A percentile compares a stretch with the other conserved stretches of the same genome.
These are phyloP conservation scores for Dendrocalamus sinicus DNA, from an alignment of 176 grass and related monocot species.

Conservation along the genomic window DNA sequence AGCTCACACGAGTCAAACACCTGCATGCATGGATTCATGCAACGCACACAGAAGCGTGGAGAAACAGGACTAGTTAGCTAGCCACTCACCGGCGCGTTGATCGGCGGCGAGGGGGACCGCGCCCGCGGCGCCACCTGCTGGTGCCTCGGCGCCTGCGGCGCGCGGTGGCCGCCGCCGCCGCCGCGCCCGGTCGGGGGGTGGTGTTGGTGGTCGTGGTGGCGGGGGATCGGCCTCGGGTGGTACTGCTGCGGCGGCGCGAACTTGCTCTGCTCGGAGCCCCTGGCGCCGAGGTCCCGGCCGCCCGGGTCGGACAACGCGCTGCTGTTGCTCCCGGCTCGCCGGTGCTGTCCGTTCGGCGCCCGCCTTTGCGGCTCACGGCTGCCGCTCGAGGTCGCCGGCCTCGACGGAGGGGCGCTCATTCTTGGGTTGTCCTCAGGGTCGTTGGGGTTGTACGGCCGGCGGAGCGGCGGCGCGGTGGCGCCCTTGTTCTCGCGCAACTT, in stretches of 20 bases:
- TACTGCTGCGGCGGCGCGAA: constrained; percentile 65
- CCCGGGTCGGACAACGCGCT: constrained; percentile 31
- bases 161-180: background rate
- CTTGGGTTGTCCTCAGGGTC: constrained; percentile 45
- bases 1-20: background rate
- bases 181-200: background rate
- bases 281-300: background rate
- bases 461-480: constrained; percentile 54
- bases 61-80: background rate
- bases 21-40: background rate
- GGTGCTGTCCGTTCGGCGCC: constrained; percentile 19
- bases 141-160: background rate
- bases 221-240: background rate
- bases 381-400: constrained; percentile 38
- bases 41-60: background rate
- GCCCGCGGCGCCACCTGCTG: constrained; percentile 31
- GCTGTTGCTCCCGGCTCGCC: constrained; percentile 36
- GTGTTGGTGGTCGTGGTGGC: background rate
- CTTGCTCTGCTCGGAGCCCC: constrained; percentile 41
- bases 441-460: constrained; percentile 51
- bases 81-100: constrained; percentile 30
- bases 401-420: background rate
- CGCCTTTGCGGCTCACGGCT: background rate
- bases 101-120: constrained; percentile 46
- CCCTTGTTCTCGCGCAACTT: constrained; percentile 67